Base-by-base conservation (phyloP, 2,329 filamentous ascomycete genomes). In the Talaromyces sp. region DNA sequence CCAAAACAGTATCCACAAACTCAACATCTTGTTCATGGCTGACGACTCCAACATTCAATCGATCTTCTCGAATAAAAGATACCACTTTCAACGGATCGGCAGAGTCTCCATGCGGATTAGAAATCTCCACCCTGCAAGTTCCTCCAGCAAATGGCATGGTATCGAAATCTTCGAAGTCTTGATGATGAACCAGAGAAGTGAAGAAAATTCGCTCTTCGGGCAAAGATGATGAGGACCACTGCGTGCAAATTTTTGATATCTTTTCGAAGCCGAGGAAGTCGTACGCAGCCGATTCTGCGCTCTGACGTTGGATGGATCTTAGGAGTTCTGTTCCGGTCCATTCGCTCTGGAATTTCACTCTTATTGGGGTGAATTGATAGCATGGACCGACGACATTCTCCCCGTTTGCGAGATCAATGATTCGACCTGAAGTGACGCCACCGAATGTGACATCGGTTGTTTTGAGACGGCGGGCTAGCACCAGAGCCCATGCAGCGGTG, bases 361-460 rank as follows among this genome's bases (percentile, higher is more conserved):
- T 82, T 39, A 89, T 79, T 0, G 88, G 87, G 0, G 87, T 82
- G 73, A 63, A 49, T 19, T 63, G 61, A 31, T 63, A 63, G 39
- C 61, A 63, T 45, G 87, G 87, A 0, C 88, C 88, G 33, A 84
- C 79, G 63, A 89, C 83, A 61, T 80, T 76, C 66, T 87, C 84
- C 11, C 82, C 81, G 65, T 80, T 79, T 25, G 79, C 73, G 0
- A 87, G 75, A 49, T 90, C 88, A 9, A 87, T 87, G 64, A 95
- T 91, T 15, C 94, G 86, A 17, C 93, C 93, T 0, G 92, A 93
- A 13, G 97, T 81, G 0, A 97, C 89, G 0, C 91, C 85, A 0
- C 93, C 93, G 72, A 95, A 97, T 0, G 87, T 84, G 2, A 96
- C 85, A 68, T 97, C 93, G 0, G 95, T 83, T 0, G 85, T 86